Conservation (phyloP, 2,329 filamentous ascomycete species). For the Neonectria punicea region DNA sequence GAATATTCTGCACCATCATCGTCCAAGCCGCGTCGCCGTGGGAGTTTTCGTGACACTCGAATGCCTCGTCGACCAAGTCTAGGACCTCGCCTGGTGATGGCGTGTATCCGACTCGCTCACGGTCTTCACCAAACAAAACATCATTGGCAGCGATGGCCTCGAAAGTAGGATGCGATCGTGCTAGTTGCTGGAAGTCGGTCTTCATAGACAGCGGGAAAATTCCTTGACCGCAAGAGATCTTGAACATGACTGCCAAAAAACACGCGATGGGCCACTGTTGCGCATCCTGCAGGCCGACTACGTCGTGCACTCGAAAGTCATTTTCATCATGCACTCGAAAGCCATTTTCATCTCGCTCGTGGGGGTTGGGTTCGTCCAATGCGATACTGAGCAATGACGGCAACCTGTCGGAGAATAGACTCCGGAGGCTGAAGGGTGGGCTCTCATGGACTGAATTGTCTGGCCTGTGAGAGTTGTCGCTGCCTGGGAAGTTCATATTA, state of each 20-base stretch:
- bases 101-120: neutral
- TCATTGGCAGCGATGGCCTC: neutral
- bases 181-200: neutral
- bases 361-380: too few species aligned
- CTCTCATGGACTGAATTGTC: neutral
- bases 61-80: neutral
- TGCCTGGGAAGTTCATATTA: neutral
- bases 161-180: neutral
- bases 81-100: neutral
- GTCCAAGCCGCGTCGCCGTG: conserved; percentile 13
- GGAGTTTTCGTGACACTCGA: conserved; percentile 8
- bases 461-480: neutral
- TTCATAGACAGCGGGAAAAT: conserved; percentile 1
- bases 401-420: too few species aligned
- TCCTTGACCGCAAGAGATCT: conserved; percentile 2
- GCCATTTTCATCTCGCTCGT: too few species aligned
- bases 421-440: too few species aligned
- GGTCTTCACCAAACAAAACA: neutral
- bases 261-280: neutral
- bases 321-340: neutral
- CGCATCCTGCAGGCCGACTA: neutral
- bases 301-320: neutral
- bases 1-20: conserved; percentile 3
- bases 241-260: neutral
- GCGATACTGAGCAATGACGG: too few species aligned